Percentiles rank a stretch among this genome's conserved stretches.
phyloP scores from a whole-genome alignment of 2,329 filamentous ascomycete genomes.

The Didymosphaeria variabile region DNA sequence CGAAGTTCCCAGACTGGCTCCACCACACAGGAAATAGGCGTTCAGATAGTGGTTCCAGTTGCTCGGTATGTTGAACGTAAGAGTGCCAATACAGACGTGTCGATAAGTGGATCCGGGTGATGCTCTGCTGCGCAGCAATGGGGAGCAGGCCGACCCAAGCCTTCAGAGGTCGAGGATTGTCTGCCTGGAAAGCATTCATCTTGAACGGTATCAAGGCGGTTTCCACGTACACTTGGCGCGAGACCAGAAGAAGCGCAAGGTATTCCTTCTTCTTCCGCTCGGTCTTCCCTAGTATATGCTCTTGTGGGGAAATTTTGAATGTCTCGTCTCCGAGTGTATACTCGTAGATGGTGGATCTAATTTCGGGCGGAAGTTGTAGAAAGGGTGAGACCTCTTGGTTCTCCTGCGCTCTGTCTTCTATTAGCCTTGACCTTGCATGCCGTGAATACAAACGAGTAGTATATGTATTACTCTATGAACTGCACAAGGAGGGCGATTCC shows the following conservation, averaged over 20 bases:
- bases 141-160: neutral
- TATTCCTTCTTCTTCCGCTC: neutral
- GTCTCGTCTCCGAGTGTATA: neutral
- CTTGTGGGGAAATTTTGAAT: neutral
- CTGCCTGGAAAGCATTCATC: conserved; percentile 2
- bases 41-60: neutral
- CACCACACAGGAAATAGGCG: neutral
- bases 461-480: neutral
- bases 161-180: neutral
- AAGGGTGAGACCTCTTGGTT: neutral
- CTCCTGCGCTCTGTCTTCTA: neutral
- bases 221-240: conserved; percentile 24
- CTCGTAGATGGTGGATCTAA: conserved; percentile 2
- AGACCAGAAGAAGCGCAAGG: conserved; percentile 12
- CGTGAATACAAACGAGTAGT: neutral
- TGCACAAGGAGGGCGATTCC: too few species aligned
- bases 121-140: neutral
- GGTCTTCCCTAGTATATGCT: neutral
- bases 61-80: neutral
- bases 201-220: conserved; percentile 16
- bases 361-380: neutral
- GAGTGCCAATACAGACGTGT: neutral
- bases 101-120: neutral
- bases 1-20: neutral
- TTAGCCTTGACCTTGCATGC: neutral